Evolutionary conservation across 176 grass and related monocot genomes (phyloP), one percentile per base, ranked within the genome.

Genomic region (Avena atlantica): DNA sequence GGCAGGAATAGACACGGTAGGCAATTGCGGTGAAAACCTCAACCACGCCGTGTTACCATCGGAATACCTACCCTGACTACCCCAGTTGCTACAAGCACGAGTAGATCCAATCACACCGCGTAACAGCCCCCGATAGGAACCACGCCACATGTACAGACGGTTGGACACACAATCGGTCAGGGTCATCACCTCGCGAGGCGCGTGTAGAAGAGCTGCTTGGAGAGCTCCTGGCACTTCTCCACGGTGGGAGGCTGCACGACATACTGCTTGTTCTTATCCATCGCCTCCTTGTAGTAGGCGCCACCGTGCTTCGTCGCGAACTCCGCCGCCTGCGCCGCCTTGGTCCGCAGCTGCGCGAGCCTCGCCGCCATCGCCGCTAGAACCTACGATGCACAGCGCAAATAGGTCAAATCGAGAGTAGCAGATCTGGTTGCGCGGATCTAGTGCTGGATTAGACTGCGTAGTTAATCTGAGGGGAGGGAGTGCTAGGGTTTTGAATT

Each of bases 201-300:
- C 4, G 96, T 98, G 90, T 95, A 98, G 83, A 95, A 95, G 62
- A 98, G 92, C 84, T 98, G 89, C 80, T 94, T 95, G 78, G 96
- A 98, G 85, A 98, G 87, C 70, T 98, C 96, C 86, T 92, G 90
- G 79, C 90, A 92, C 90, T 89, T 95, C 75, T 98, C 93, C 17
- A 98, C 72, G 73, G 93, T 94, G 80, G 96, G 90, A 34, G 93
- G 93, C 83, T 95, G 83, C 76, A 87, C 92, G 74, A 98, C 85
- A 45, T 95, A 81, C 57, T 94, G 91, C 84, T 92, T 95, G 90
- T 98, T 98, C 81, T 94, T 98, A 92, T 95, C 96, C 90, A 98
- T 85, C 20, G 86, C 40, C 85, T 95, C 90, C 80, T 98, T 95
- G 87, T 95, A 94, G 80, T 92, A 95, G 10, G 70, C 52, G 37